phyloP scores from a whole-genome alignment of 179 eudicot genomes.

The Camellia oleifera region DNA sequence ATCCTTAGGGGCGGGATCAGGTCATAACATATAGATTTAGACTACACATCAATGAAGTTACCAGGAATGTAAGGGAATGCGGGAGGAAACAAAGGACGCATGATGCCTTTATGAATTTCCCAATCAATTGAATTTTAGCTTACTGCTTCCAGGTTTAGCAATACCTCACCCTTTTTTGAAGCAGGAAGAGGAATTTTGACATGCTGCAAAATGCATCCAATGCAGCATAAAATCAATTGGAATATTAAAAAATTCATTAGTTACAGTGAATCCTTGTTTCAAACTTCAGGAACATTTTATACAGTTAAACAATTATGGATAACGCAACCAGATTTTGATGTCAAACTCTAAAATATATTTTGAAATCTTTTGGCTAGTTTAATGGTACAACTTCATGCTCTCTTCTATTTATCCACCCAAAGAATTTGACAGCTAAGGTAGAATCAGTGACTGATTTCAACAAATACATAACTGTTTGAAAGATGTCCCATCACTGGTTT shows the following conservation, averaged over 20 bases:
- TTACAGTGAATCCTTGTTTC: neutral
- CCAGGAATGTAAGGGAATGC: constrained; percentile 71
- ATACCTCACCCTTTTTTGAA: constrained; percentile 55
- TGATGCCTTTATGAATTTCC: constrained; percentile 61
- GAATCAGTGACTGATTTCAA: no score
- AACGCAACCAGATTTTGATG: neutral
- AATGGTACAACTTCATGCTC: no score
- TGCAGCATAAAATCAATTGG: neutral
- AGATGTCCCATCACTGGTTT: no score
- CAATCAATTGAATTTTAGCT: constrained; percentile 73
- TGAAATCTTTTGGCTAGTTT: neutral
- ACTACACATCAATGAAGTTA: constrained; percentile 24
- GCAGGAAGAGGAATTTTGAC: constrained; percentile 66
- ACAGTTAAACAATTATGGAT: no score
- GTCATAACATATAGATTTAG: neutral
- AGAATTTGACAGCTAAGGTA: no score
- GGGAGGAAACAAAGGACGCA: constrained; percentile 56
- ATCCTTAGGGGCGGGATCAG: no score
- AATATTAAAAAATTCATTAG: neutral
- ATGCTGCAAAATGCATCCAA: constrained; percentile 45
- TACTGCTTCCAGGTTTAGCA: constrained; percentile 77
- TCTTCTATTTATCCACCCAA: no score
- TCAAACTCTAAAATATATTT: neutral
- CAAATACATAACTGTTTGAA: no score
- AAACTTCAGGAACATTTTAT: neutral